Evolutionary conservation across 441 rosid genomes (phyloP), one percentile per base, ranked within the genome.

Genomic region (Gossypium schwendimanii): DNA sequence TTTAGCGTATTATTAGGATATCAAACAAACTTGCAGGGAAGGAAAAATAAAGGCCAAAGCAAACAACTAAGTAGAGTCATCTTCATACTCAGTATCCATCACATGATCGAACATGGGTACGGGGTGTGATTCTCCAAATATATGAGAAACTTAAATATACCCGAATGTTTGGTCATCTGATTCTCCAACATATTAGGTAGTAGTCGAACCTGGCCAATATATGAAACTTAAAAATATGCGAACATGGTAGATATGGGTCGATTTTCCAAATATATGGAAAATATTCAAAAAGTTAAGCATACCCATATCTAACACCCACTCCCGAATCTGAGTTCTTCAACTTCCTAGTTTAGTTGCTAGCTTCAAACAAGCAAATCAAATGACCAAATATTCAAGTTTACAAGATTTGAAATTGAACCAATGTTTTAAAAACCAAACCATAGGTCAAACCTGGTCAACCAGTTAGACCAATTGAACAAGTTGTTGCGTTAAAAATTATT

Each of bases 1-100:
- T 63, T 49, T 55, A 44, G 39, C 33, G 15, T 26, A 60, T 75
- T n/a, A 80, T 20, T 60, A 11, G 60, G 18, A 54, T 20, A 20
- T 20, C 57, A 23, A 65, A 7, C 50, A 41, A 44, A 39, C 36
- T 55, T 12, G 62, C 24, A 26, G 12, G 39, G 17, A n/a, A 44
- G 33, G 54, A n/a, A 39, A 21, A 70, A 33, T 4, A 39, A 53
- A 20, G 6, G 23, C 63, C 11, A 12, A 11, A 54, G 52, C 26
- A 33, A 31, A 69, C 45, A 68, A 18, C 28, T 31, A 24, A 28
- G 20, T 54, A 36, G 26, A 31, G 6, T 52, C 52, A 21, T 7
- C 61, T 69, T 70, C 63, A 12, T 54, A 55, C 33, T 31, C 33
- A 4, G 33, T 31, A 31, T 31, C 54, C 9, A 15, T 4, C 7